Percentiles rank a stretch among this genome's conserved stretches.
Conservation (phyloP, 371 early-diverging fungal genomes). For the Mycotypha africana region DNA sequence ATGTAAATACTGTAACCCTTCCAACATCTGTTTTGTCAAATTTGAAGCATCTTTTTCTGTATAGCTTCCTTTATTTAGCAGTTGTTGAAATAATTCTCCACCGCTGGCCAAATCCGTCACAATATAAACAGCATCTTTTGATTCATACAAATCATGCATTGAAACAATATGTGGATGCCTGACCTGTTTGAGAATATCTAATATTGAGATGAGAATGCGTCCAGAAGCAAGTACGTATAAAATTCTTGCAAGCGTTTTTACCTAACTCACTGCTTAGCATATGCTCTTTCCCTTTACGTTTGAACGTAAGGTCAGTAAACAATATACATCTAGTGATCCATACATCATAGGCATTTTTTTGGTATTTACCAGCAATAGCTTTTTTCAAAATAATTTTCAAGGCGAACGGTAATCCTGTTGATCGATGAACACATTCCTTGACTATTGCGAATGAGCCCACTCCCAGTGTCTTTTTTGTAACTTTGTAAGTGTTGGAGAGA, state of each 20-base stretch:
- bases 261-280: conserved; percentile 83
- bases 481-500: conserved; percentile 35
- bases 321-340: background rate
- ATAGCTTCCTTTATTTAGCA: conserved; percentile 72
- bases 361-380: conserved; percentile 40
- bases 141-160: conserved; percentile 74
- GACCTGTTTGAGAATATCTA: conserved; percentile 70
- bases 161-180: conserved; percentile 79
- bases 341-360: background rate
- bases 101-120: conserved; percentile 84
- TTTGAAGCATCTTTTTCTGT: conserved; percentile 71
- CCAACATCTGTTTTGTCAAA: conserved; percentile 66
- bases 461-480: conserved; percentile 49
- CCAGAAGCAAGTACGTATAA: no score
- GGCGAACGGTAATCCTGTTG: conserved; percentile 60
- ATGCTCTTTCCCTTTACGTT: conserved; percentile 71
- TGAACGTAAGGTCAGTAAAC: background rate
- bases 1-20: conserved; percentile 79
- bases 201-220: no score
- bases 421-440: conserved; percentile 57
- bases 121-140: conserved; percentile 73
- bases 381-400: conserved; percentile 79
- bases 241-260: conserved; percentile 3
- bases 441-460: conserved; percentile 85
- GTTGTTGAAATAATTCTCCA: conserved; percentile 83